Percentiles rank a stretch among this genome's conserved stretches.
These are phyloP conservation scores for Potentilla sterilis DNA, from an alignment of 306 rosid species.

Conservation along the genomic window DNA sequence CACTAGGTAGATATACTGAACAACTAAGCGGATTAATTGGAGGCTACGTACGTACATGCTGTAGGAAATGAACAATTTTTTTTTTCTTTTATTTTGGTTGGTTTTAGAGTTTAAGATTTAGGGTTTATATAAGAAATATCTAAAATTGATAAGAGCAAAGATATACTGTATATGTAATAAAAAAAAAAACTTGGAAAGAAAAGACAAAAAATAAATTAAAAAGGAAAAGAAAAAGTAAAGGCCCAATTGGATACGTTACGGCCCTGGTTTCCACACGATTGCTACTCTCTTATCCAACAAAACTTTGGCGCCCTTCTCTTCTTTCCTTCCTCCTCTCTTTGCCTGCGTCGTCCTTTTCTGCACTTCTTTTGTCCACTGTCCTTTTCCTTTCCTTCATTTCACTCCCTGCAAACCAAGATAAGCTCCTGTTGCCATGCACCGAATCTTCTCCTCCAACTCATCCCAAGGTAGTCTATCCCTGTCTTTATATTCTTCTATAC, in stretches of 20 bases:
- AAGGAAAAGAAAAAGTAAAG: neutral
- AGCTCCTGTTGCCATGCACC: constrained; percentile 20
- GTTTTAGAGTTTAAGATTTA: no score
- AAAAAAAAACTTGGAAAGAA: no score
- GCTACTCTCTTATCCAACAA: constrained; percentile 26
- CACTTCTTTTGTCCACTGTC: neutral
- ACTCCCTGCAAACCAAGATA: neutral
- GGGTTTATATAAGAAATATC: no score
- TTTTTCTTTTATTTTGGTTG: no score
- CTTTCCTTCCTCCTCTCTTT: neutral
- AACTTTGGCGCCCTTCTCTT: constrained; percentile 7
- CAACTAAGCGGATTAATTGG: no score
- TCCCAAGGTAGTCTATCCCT: constrained; percentile 2
- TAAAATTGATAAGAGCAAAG: no score
- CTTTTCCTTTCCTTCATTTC: neutral
- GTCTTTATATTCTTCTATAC: no score
- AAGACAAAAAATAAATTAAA: neutral
- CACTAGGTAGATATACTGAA: no score
- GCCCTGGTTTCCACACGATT: constrained; percentile 33
- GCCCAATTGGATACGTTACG: constrained; percentile 18
- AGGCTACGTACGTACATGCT: no score
- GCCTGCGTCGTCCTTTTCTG: neutral
- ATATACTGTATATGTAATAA: no score
- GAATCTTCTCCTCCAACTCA: constrained; percentile 9
- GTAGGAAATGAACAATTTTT: no score